phyloP scores from a whole-genome alignment of 305 asterid species.

The Rubia tinctorum region DNA sequence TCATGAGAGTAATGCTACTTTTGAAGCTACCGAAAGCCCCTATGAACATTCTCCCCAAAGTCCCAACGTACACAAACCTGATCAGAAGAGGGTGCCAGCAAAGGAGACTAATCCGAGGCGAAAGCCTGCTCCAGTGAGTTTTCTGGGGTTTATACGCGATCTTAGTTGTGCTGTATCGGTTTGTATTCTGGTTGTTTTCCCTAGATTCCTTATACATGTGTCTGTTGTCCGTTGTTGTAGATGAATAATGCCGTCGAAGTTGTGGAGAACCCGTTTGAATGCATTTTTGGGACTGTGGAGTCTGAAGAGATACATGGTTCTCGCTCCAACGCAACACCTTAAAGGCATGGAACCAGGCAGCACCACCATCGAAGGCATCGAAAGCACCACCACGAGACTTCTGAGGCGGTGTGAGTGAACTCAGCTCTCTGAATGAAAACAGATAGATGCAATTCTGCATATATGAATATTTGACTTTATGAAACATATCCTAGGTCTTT shows the following conservation, averaged over 20 bases:
- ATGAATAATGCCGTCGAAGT: constrained; percentile 25
- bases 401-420: constrained; percentile 16
- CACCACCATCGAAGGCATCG: constrained; percentile 45
- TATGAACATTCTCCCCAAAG: neutral
- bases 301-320: constrained; percentile 27
- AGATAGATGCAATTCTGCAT: neutral
- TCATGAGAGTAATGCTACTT: constrained; percentile 24
- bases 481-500: neutral
- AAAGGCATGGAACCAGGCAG: constrained; percentile 41
- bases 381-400: constrained; percentile 37
- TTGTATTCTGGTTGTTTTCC: neutral
- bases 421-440: neutral
- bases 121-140: constrained; percentile 20
- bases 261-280: constrained; percentile 47
- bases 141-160: constrained; percentile 2
- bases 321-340: constrained; percentile 19
- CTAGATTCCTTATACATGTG: neutral
- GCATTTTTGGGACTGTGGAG: constrained; percentile 45
- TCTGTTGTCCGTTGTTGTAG: constrained; percentile 27
- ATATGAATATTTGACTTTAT: neutral
- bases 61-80: constrained; percentile 17
- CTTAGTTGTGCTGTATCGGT: neutral
- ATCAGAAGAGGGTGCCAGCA: constrained; percentile 25
- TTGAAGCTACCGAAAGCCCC: constrained; percentile 17
- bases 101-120: constrained; percentile 22